Conservation (phyloP, 108 stramenopile species). For the Cyclotella cryptica region DNA sequence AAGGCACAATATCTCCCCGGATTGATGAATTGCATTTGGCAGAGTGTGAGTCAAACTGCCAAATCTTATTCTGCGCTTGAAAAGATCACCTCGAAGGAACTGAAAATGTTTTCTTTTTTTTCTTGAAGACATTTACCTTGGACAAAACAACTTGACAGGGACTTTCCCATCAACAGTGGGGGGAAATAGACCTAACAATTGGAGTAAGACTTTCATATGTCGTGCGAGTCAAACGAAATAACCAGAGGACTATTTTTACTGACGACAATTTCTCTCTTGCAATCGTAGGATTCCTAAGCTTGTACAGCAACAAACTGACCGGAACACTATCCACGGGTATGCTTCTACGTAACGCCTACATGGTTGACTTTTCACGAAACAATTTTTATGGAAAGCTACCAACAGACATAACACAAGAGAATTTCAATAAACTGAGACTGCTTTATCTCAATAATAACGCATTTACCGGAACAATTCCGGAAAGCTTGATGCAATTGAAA, state of each 20-base stretch:
- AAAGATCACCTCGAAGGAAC: no score
- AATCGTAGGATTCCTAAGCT: slow-evolving; percentile 38
- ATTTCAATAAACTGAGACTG: slow-evolving; percentile 61
- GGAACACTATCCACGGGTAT: slow-evolving; percentile 66
- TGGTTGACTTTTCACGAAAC: slow-evolving; percentile 52
- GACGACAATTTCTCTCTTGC: neutral
- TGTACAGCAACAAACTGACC: slow-evolving; percentile 72
- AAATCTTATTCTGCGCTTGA: neutral
- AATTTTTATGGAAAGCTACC: slow-evolving; percentile 46
- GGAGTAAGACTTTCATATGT: slow-evolving; percentile 1
- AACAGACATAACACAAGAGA: slow-evolving; percentile 54
- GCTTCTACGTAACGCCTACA: slow-evolving; percentile 35
- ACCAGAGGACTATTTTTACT: neutral
- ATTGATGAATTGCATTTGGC: slow-evolving; percentile 44
- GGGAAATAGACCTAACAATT: slow-evolving; percentile 38
- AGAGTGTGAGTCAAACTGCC: slow-evolving; percentile 14
- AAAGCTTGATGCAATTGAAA: slow-evolving; percentile 49
- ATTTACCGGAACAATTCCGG: slow-evolving; percentile 74
- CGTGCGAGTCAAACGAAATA: no score
- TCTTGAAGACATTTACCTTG: slow-evolving; percentile 41
- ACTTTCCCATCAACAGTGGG: slow-evolving; percentile 45
- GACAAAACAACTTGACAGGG: slow-evolving; percentile 48
- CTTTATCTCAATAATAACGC: slow-evolving; percentile 72
- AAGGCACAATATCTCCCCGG: slow-evolving; percentile 43
- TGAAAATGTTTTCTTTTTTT: neutral